These are phyloP conservation scores for Leccinum ochraceum DNA, from an alignment of 768 basidiomycete genomes.

Conservation along the genomic window DNA sequence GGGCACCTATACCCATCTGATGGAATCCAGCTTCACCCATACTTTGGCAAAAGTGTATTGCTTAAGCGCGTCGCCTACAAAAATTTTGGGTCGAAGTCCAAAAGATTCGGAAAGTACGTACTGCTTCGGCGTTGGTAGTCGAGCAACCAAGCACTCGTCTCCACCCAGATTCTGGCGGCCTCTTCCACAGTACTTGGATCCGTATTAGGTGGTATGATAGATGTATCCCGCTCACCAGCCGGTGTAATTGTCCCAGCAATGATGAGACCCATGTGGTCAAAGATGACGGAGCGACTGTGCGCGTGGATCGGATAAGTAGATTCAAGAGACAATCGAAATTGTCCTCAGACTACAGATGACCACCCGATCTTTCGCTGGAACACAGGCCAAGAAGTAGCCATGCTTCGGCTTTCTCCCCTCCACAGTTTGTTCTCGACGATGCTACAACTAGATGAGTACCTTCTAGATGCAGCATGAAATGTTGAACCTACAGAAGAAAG, in stretches of 20 bases:
- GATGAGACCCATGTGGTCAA: slow-evolving; percentile 43
- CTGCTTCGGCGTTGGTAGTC: slow-evolving; percentile 54
- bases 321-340: slow-evolving; percentile 1
- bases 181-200: slow-evolving; percentile 42
- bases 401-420: slow-evolving; percentile 61
- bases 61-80: slow-evolving; percentile 47
- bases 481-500: slow-evolving; percentile 54
- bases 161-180: slow-evolving; percentile 72
- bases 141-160: slow-evolving; percentile 64
- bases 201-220: slow-evolving; percentile 56
- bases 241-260: slow-evolving; percentile 21
- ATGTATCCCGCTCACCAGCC: slow-evolving; percentile 39
- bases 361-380: slow-evolving; percentile 72
- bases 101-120: slow-evolving; percentile 27
- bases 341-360: slow-evolving; percentile 56
- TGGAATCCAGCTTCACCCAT: slow-evolving; percentile 60
- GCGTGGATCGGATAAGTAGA: slow-evolving; percentile 12
- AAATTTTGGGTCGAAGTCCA: slow-evolving; percentile 12
- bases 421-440: slow-evolving; percentile 76
- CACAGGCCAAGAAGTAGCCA: slow-evolving; percentile 52
- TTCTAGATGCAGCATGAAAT: neutral
- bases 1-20: slow-evolving; percentile 72
- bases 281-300: slow-evolving; percentile 40
- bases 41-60: slow-evolving; percentile 41
- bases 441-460: slow-evolving; percentile 37